Evolutionary conservation across 495 filamentous ascomycete genomes (phyloP).

Genomic region (Jackrogersella multiformis): DNA sequence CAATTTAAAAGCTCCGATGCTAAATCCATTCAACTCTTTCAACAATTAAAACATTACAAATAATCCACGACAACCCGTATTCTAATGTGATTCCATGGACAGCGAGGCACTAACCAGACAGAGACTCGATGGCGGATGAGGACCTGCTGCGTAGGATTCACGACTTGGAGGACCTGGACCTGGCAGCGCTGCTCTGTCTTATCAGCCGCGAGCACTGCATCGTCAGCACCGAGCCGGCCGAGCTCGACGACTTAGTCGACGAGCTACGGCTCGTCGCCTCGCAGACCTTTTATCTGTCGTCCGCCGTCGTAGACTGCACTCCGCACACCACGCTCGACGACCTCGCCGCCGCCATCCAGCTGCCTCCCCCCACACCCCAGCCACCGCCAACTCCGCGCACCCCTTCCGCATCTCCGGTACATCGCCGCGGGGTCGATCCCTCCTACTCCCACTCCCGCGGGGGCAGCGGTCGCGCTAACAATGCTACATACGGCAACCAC

Average conservation of each 20-base stretch:
- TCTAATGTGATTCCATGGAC: constrained; percentile 36
- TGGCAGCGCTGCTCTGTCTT: constrained; percentile 83
- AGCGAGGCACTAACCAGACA: constrained; percentile 9
- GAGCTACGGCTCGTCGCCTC: constrained; percentile 78
- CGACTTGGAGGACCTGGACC: constrained; percentile 84
- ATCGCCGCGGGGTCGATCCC: constrained; percentile 27
- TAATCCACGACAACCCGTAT: not conserved
- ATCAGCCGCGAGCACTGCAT: constrained; percentile 86
- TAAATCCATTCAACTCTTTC: no score
- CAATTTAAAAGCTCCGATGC: constrained; percentile 4
- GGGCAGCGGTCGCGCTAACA: not conserved
- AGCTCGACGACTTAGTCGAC: constrained; percentile 69
- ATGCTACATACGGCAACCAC: not conserved
- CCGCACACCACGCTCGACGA: constrained; percentile 78
- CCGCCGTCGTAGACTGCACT: constrained; percentile 74
- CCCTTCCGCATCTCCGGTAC: constrained; percentile 27
- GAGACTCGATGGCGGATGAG: constrained; percentile 66
- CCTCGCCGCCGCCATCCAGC: constrained; percentile 70
- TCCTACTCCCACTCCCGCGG: constrained; percentile 21
- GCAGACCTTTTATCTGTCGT: constrained; percentile 75
- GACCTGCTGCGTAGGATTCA: constrained; percentile 71
- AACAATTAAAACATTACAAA: not conserved
- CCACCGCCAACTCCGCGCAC: constrained; percentile 22
- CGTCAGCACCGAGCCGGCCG: constrained; percentile 72
- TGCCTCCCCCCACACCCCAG: constrained; percentile 34